A percentile compares a stretch with the other conserved stretches of the same genome.
Conservation (phyloP, 306 rosid species). For the Hippophae tibetana region DNA sequence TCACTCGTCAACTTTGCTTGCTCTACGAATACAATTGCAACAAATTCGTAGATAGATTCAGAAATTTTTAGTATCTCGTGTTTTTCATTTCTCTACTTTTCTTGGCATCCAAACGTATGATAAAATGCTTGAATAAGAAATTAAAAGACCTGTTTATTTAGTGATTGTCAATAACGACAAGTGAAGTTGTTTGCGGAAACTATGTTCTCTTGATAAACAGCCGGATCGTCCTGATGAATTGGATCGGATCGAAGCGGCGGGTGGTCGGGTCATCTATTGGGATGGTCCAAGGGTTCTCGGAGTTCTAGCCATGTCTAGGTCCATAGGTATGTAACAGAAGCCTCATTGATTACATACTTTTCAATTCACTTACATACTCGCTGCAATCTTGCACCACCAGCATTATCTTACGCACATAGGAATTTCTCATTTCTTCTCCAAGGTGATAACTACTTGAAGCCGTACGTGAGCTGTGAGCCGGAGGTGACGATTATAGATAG, state of each 20-base stretch:
- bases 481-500: conserved; percentile 55
- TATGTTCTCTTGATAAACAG: conserved; percentile 14
- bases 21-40: background rate
- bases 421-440: background rate
- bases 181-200: background rate
- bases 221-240: conserved; percentile 68
- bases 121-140: too few relatives aligned
- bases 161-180: background rate
- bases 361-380: background rate
- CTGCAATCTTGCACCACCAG: background rate
- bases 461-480: conserved; percentile 49
- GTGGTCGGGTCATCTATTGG: conserved; percentile 62
- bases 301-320: conserved; percentile 62
- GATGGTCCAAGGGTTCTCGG: conserved; percentile 60
- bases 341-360: background rate
- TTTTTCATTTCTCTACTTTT: too few relatives aligned
- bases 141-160: background rate
- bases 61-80: too few relatives aligned
- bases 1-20: too few relatives aligned
- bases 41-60: background rate
- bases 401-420: background rate
- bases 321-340: conserved; percentile 33
- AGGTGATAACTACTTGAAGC: conserved; percentile 62
- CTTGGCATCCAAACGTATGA: too few relatives aligned
- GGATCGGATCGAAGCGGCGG: conserved; percentile 42